A percentile compares a stretch with the other conserved stretches of the same genome.
phyloP scores from a whole-genome alignment of 23 red algal species.

The Pyropia haitanensis region DNA sequence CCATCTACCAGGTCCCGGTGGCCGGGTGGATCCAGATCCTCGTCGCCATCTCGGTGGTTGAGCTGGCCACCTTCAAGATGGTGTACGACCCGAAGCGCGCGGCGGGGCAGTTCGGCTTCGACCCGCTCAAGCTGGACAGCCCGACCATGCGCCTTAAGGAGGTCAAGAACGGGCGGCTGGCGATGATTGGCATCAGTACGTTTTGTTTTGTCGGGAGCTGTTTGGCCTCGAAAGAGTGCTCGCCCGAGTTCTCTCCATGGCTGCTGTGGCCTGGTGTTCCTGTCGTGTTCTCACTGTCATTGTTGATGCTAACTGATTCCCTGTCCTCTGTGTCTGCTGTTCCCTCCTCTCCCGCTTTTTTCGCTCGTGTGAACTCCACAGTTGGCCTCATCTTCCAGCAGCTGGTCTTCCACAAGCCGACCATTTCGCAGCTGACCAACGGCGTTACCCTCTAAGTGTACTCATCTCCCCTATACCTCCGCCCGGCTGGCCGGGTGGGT shows the following conservation, averaged over 20 bases:
- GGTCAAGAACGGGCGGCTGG: conserved; percentile 67
- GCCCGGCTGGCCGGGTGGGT: too few species aligned
- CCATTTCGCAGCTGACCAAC: conserved; percentile 35
- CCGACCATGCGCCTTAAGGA: conserved; percentile 44
- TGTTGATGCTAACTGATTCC: too few species aligned
- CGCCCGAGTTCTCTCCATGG: too few species aligned
- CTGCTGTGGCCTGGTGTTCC: too few species aligned
- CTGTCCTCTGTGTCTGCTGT: too few species aligned
- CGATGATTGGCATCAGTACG: conserved; percentile 38
- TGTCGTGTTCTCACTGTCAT: too few species aligned
- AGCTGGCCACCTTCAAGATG: conserved; percentile 79
- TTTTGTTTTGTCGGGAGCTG: neutral
- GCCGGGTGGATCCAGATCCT: conserved; percentile 90
- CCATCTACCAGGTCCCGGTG: conserved; percentile 75
- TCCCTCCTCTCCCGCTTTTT: too few species aligned
- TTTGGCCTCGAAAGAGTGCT: too few species aligned
- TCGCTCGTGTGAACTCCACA: neutral
- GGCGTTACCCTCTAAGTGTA: too few species aligned
- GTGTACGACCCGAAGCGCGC: conserved; percentile 30
- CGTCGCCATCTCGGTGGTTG: conserved; percentile 40
- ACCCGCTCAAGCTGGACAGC: conserved; percentile 46
- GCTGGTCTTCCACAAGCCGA: conserved; percentile 38
- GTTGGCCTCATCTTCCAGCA: conserved; percentile 63
- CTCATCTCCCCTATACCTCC: too few species aligned
- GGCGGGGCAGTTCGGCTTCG: conserved; percentile 65